Percentiles rank a stretch among this genome's conserved stretches.
These are phyloP conservation scores for Ophiocordyceps australis DNA, from an alignment of 2,329 filamentous ascomycete genomes.

Conservation along the genomic window DNA sequence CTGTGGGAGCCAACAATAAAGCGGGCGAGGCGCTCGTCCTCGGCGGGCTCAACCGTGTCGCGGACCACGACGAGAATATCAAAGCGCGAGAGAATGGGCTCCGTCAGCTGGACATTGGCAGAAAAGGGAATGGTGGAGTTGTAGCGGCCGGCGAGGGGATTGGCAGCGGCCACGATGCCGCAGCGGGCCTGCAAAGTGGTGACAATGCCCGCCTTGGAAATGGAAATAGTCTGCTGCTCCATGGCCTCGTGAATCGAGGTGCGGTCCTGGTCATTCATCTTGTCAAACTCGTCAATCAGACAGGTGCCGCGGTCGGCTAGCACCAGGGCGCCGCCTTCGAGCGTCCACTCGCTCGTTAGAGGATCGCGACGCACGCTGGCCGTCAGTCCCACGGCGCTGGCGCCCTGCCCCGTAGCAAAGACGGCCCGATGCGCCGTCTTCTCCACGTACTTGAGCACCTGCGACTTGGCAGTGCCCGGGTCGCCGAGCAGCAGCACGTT, in stretches of 20 bases:
- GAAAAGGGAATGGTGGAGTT: conserved; percentile 93
- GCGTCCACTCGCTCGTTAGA: conserved; percentile 89
- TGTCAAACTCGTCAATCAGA: conserved; percentile 97
- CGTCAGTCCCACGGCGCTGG: conserved; percentile 91
- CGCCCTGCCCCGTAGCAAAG: conserved; percentile 93
- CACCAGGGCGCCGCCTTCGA: conserved; percentile 90
- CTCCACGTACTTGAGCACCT: conserved; percentile 93
- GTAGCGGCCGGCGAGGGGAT: conserved; percentile 90
- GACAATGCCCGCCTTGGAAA: conserved; percentile 95
- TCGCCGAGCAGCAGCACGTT: conserved; percentile 93
- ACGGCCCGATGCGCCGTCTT: conserved; percentile 94
- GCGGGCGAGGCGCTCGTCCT: conserved; percentile 82
- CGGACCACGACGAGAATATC: conserved; percentile 93
- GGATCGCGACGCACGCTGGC: conserved; percentile 92
- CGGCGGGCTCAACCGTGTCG: conserved; percentile 79
- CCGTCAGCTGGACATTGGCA: conserved; percentile 89
- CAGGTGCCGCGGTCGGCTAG: conserved; percentile 90
- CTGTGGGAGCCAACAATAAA: conserved; percentile 94
- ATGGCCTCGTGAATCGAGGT: conserved; percentile 99
- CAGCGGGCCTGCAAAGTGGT: conserved; percentile 92
- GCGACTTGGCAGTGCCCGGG: conserved; percentile 93
- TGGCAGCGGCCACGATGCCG: conserved; percentile 89
- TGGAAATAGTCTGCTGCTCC: conserved; percentile 99
- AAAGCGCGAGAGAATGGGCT: conserved; percentile 94
- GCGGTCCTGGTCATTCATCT: conserved; percentile 98